Base-by-base conservation (phyloP, 2,329 filamentous ascomycete species). In the Biscogniauxia mediterranea region DNA sequence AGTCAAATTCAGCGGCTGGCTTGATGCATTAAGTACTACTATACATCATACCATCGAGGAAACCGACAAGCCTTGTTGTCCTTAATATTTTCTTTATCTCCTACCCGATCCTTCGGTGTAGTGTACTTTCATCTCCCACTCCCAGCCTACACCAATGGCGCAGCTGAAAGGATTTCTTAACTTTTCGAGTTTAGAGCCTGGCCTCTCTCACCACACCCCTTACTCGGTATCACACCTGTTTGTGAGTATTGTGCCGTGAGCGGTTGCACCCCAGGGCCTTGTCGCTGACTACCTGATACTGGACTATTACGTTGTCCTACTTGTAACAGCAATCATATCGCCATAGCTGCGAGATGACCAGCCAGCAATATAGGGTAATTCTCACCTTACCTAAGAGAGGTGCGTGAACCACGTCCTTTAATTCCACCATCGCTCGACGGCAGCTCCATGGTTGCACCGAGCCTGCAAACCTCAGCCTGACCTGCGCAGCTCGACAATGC, bases 341-440 rank as follows among this genome's bases (percentile, higher is more conserved):
- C 62, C 60, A 63, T 61, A 61, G 55, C 64, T 66, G 60, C 64
- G 63, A 66, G 60, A 65, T 67, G 61, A 25, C 57, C 67, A 68
- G 68, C 46, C 62, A 62, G 62, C 61, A 64, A 64, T 67, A 71
- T 69, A 65, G 68, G 66, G 68, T 61, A 65, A 68, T 60, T 64
- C 59, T 61, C 63, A 57, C 60, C 59, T 58, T 56, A 52, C 52
- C 60, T 23, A 32, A 61, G 53, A 52, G 61, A 56, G 46, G 38
- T 54, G 55, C 51, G 54, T 60, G 49, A 60, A 56, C 55, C 51
- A 61, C 51, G 57, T 61, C 53, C 59, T 62, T 61, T 57, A 55
- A 63, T 63, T 55, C 62, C 28, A 54, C 58, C 8, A 52, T 13
- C 13, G 38, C 38, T n/a, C 38, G 38, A 46, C 38, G 38, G 38